These are phyloP conservation scores for Boletus subcaerulescens DNA, from an alignment of 768 basidiomycete species.

Conservation along the genomic window DNA sequence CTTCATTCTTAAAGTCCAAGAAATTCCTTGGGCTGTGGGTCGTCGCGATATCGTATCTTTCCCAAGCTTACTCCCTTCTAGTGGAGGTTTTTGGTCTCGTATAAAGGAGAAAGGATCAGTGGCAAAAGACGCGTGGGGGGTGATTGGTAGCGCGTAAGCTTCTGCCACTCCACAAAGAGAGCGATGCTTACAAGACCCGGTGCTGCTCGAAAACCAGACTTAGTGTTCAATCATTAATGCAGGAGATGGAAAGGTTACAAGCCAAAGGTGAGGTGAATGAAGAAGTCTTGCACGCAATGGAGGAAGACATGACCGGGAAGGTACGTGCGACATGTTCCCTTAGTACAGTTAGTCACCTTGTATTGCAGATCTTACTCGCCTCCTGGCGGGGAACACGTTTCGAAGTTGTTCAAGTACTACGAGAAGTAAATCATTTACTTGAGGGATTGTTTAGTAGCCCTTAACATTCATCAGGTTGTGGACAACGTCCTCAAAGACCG, in stretches of 20 bases:
- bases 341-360: not conserved
- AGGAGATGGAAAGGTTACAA: constrained; percentile 91
- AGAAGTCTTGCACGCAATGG: constrained; percentile 80
- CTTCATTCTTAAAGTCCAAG: constrained; percentile 86
- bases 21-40: constrained; percentile 88
- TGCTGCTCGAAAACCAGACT: constrained; percentile 33
- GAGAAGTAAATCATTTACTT: constrained; percentile 46
- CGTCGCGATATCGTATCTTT: constrained; percentile 2
- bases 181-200: constrained; percentile 50
- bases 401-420: constrained; percentile 88
- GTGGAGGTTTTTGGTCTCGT: constrained; percentile 88
- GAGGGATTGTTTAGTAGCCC: constrained; percentile 1
- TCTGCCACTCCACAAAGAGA: constrained; percentile 37
- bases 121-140: constrained; percentile 96
- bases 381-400: constrained; percentile 97
- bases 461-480: constrained; percentile 48
- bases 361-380: constrained; percentile 78
- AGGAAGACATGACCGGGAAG: constrained; percentile 92
- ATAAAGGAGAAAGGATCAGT: constrained; percentile 92
- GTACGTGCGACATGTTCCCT: constrained; percentile 32
- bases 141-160: constrained; percentile 90
- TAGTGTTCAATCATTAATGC: constrained; percentile 22
- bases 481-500: constrained; percentile 85
- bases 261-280: constrained; percentile 85
- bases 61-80: constrained; percentile 26